Percentiles rank a stretch among this genome's conserved stretches.
phyloP scores from a whole-genome alignment of 139 green algal species.

The Edaphochlamys debaryana region DNA sequence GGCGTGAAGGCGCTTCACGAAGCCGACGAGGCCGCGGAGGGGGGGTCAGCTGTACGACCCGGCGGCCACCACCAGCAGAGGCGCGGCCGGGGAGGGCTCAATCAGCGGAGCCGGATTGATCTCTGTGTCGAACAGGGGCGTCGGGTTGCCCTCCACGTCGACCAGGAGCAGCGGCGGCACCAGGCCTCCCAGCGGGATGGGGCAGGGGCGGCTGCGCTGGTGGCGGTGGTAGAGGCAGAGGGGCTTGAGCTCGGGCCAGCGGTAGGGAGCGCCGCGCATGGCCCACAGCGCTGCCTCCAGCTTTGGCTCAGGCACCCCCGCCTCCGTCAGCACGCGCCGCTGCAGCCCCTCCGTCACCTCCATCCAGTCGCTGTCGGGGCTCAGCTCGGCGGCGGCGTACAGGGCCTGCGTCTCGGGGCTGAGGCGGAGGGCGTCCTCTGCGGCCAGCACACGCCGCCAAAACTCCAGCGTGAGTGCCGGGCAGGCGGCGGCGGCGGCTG shows the following conservation, averaged over 20 bases:
- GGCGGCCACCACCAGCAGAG: constrained; percentile 25
- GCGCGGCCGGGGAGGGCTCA: background rate
- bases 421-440: constrained; percentile 20
- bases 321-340: constrained; percentile 1
- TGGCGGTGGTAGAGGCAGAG: constrained; percentile 38
- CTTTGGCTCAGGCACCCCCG: background rate
- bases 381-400: constrained; percentile 5
- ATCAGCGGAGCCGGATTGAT: too few species aligned
- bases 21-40: constrained; percentile 1
- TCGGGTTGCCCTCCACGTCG: too few species aligned
- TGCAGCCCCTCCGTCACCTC: constrained; percentile 40
- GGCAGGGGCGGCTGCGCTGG: background rate
- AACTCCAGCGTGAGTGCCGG: too few species aligned
- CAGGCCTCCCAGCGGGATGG: background rate
- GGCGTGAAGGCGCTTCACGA: background rate
- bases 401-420: background rate
- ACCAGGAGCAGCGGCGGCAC: background rate
- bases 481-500: too few species aligned
- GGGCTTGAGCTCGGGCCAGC: constrained; percentile 24
- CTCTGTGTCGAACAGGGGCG: background rate
- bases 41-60: constrained; percentile 38
- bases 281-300: background rate
- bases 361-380: constrained; percentile 29
- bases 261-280: constrained; percentile 27
- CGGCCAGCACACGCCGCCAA: too few species aligned